Evolutionary conservation across 495 filamentous ascomycete genomes (phyloP).

Genomic region (Xylaria bambusicola): DNA sequence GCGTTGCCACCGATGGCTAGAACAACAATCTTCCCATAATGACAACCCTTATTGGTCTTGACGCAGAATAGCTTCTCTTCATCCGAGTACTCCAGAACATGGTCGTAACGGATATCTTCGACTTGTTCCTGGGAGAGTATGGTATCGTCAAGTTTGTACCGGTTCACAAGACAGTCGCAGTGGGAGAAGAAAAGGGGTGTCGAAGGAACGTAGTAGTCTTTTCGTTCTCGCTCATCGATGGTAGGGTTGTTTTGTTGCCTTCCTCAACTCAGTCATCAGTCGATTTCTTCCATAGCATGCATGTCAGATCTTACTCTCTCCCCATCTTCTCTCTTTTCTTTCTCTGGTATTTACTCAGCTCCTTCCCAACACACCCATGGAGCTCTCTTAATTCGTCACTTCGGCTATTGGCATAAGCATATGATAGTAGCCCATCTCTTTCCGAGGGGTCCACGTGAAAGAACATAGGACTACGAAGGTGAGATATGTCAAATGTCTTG

Average conservation of each 20-base stretch:
- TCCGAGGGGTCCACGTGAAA: conserved; percentile 67
- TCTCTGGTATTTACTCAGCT: conserved; percentile 63
- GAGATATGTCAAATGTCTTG: conserved; percentile 55
- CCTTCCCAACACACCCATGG: conserved; percentile 61
- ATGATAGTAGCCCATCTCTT: conserved; percentile 63
- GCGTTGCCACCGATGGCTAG: conserved; percentile 59
- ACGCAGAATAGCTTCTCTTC: conserved; percentile 56
- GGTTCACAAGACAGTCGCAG: conserved; percentile 52
- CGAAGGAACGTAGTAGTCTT: conserved; percentile 65
- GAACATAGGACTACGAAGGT: conserved; percentile 68
- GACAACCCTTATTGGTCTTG: conserved; percentile 44
- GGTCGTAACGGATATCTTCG: conserved; percentile 52
- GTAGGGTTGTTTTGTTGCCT: conserved; percentile 35
- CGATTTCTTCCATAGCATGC: neutral
- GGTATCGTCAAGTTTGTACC: conserved; percentile 50
- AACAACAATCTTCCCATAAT: conserved; percentile 54
- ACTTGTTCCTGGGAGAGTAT: conserved; percentile 54
- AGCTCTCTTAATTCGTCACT: conserved; percentile 59
- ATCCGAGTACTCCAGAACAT: conserved; percentile 25
- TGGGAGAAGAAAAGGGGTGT: conserved; percentile 58
- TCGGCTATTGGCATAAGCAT: conserved; percentile 53
- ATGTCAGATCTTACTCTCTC: conserved; percentile 25
- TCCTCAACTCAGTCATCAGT: conserved; percentile 25
- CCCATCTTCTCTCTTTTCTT: conserved; percentile 53
- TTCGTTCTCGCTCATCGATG: conserved; percentile 65